Evolutionary conservation across 108 stramenopile species (phyloP).

Genomic region (Stephanodiscus minutulus): DNA sequence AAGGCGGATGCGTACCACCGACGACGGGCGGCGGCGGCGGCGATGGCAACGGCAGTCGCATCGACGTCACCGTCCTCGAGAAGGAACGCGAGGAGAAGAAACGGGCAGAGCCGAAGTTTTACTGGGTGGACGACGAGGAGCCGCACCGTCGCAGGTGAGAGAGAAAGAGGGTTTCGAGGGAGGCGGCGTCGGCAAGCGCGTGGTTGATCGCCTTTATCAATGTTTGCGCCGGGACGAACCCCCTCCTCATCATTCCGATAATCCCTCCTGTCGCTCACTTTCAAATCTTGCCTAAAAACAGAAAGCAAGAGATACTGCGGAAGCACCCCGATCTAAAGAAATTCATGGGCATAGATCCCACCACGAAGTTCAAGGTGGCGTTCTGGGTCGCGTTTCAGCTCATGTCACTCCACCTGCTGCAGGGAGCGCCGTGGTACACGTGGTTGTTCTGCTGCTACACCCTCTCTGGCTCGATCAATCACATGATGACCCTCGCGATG

Average conservation of each 20-base stretch:
- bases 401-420: conserved; percentile 61
- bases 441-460: conserved; percentile 68
- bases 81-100: conserved; percentile 43
- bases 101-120: conserved; percentile 38
- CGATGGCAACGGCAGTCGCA: background rate
- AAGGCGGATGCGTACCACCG: background rate
- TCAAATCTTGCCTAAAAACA: too few species aligned
- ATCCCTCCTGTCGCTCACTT: background rate
- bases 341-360: conserved; percentile 78
- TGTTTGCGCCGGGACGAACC: background rate
- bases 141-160: conserved; percentile 55
- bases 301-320: conserved; percentile 77
- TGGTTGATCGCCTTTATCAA: background rate
- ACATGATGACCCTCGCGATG: conserved; percentile 85
- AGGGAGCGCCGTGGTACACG: conserved; percentile 48
- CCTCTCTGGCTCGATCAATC: conserved; percentile 81
- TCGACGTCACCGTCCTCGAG: conserved; percentile 17
- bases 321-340: conserved; percentile 84
- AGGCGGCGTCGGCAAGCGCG: background rate
- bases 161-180: background rate
- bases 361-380: conserved; percentile 66
- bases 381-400: conserved; percentile 61
- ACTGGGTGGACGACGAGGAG: conserved; percentile 53
- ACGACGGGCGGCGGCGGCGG: background rate
- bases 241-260: background rate